phyloP scores from a whole-genome alignment of 306 rosid species.

The Lablab purpureus region DNA sequence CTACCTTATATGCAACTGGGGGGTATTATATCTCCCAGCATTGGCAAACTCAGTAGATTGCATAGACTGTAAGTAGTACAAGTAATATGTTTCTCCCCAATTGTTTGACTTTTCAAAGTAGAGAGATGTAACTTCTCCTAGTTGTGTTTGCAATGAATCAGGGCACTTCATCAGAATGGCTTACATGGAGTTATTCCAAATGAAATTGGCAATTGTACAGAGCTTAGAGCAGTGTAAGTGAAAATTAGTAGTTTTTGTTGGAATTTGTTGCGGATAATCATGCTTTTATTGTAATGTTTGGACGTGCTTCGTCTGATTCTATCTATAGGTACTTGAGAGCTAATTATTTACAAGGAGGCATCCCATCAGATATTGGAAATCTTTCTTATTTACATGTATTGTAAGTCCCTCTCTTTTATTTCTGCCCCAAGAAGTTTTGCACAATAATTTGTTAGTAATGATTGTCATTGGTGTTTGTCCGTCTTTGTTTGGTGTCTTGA shows the following conservation, averaged over 20 bases:
- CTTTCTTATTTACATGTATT: slow-evolving; percentile 82
- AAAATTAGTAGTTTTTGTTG: not conserved
- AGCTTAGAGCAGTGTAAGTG: slow-evolving; percentile 91
- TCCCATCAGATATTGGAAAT: slow-evolving; percentile 88
- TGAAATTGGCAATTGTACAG: slow-evolving; percentile 84
- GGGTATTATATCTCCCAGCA: slow-evolving; percentile 89
- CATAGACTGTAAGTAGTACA: slow-evolving; percentile 83
- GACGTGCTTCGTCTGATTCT: slow-evolving; percentile 29
- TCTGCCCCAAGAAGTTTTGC: slow-evolving; percentile 4
- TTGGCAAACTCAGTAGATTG: slow-evolving; percentile 86
- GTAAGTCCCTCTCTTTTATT: slow-evolving; percentile 56
- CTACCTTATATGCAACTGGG: slow-evolving; percentile 89
- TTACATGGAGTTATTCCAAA: slow-evolving; percentile 87
- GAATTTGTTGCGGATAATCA: not conserved
- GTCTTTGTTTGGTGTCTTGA: not conserved
- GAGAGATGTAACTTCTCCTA: not conserved
- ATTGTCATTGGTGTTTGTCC: slow-evolving; percentile 5
- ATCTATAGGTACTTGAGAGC: slow-evolving; percentile 83
- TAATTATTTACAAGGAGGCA: slow-evolving; percentile 92
- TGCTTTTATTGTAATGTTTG: slow-evolving; percentile 4
- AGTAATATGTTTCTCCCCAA: not conserved
- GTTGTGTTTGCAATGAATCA: slow-evolving; percentile 47
- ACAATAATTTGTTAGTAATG: not conserved
- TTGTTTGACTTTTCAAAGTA: not conserved
- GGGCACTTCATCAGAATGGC: slow-evolving; percentile 95